Conservation (phyloP, 2,329 filamentous ascomycete genomes). For the Colletotrichum zoysiae region DNA sequence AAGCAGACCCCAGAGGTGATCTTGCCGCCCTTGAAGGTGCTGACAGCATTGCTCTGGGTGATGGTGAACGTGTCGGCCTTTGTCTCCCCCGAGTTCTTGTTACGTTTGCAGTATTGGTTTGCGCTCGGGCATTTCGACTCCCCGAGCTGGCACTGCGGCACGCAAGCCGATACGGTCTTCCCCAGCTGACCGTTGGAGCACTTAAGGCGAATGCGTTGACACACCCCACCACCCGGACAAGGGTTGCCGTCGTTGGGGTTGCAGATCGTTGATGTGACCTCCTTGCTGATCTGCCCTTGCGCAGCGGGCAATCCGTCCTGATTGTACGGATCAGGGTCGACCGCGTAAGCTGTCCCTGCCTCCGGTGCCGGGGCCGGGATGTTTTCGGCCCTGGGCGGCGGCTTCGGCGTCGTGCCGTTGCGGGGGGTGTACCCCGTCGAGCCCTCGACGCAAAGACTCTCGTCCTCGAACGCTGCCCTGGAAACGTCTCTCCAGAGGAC, state of each 20-base stretch:
- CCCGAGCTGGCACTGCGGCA: neutral
- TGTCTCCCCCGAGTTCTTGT: neutral
- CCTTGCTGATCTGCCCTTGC: neutral
- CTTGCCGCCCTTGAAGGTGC: neutral
- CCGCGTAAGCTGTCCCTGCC: neutral
- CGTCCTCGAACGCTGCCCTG: constrained; percentile 15
- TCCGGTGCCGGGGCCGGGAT: neutral
- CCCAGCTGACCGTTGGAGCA: neutral
- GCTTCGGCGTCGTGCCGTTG: constrained; percentile 3
- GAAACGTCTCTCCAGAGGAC: constrained; percentile 64
- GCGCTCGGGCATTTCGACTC: neutral
- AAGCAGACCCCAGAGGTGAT: neutral
- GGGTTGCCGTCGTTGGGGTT: neutral
- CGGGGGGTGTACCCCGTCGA: constrained; percentile 26
- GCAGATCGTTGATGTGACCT: neutral
- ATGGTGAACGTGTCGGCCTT: neutral
- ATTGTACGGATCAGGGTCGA: constrained; percentile 5
- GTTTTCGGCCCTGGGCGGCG: neutral
- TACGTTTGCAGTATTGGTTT: neutral
- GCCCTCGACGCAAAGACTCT: constrained; percentile 22
- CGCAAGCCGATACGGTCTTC: neutral
- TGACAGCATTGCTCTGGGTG: neutral
- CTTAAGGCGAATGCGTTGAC: neutral
- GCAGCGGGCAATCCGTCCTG: constrained; percentile 14
- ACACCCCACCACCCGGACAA: neutral